These are phyloP conservation scores for Leishmania aethiopica DNA, from an alignment of 208 protist genomes.

Conservation along the genomic window DNA sequence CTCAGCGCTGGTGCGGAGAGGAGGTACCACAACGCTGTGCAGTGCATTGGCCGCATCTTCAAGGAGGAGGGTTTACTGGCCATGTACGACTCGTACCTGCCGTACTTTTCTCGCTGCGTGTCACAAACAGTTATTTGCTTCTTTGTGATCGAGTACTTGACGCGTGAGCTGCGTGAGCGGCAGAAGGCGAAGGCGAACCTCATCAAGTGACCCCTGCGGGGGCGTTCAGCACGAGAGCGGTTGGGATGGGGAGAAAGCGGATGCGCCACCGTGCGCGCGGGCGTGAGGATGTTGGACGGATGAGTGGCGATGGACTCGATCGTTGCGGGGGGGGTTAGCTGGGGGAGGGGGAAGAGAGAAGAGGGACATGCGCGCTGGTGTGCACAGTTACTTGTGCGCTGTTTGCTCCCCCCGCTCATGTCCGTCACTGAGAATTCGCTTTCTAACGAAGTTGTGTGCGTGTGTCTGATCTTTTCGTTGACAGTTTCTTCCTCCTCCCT, in stretches of 20 bases:
- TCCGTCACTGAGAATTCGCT: not conserved
- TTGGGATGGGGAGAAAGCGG: not conserved
- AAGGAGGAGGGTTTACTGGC: conserved; percentile 78
- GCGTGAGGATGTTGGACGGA: not conserved
- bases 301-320: not conserved
- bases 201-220: not conserved
- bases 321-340: not conserved
- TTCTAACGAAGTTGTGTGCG: not conserved
- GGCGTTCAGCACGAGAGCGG: not conserved
- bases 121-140: conserved; percentile 92
- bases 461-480: not conserved
- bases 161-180: conserved; percentile 33
- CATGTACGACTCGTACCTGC: conserved; percentile 88
- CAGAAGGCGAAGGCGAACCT: not conserved
- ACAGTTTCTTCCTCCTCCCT: not conserved
- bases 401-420: not conserved
- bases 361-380: not conserved
- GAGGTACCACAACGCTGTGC: conserved; percentile 77
- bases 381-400: not conserved
- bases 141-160: conserved; percentile 90
- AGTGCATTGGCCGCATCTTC: conserved; percentile 77
- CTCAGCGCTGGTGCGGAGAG: conserved; percentile 41
- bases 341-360: not conserved
- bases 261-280: too few relatives aligned
- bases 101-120: conserved; percentile 89